Base-by-base conservation (phyloP, 2,329 filamentous ascomycete species). In the Paramyrothecium roridum region DNA sequence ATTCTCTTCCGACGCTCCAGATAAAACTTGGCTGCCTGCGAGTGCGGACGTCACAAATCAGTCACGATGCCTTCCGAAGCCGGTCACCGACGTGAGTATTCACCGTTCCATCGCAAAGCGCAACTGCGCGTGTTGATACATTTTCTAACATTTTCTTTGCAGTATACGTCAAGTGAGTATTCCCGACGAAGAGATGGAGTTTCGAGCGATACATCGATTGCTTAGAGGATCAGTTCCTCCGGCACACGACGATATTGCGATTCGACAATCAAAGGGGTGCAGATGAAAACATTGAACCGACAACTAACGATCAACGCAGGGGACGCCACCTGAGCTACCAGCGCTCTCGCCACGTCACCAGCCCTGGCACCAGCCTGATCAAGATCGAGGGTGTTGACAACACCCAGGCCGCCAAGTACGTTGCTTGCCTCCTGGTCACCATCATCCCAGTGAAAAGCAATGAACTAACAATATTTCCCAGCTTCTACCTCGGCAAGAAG, bases 401-500 rank as follows among this genome's bases (percentile, higher is more conserved):
- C 84, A 86, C 89, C 73, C 83, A 90, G 72, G 91, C 88, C 75
- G 93, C 95, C 79, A 90, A 88, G 87, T 93, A 88, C 66, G 85
- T 82, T 61, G 33, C 52, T 30, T 10, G 26, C 26, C 26, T 30
- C 10, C 26, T 30, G n/a, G n/a, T n/a, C 26, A 30, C 26, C 26
- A 30, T 30, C 4, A 30, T 10, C 26, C 10, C 10, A 6, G 26
- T 4, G 26, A 10, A 30, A 10, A 30, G 26, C 10, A 30, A 30
- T 30, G 54, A 61, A 60, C 67, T 72, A 65, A 71, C 50, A 17
- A n/a, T 52, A 45, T 47, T 54, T 59, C 58, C 57, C 67, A 84
- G 82, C 81, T 97, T 97, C 90, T 99, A 99, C 84, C 84, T 91
- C 67, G 95, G 95, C 82, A 99, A 99, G 90, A 93, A 93, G 83